phyloP scores from a whole-genome alignment of 805 yeast genomes.

The Candida cerambycidarum region DNA sequence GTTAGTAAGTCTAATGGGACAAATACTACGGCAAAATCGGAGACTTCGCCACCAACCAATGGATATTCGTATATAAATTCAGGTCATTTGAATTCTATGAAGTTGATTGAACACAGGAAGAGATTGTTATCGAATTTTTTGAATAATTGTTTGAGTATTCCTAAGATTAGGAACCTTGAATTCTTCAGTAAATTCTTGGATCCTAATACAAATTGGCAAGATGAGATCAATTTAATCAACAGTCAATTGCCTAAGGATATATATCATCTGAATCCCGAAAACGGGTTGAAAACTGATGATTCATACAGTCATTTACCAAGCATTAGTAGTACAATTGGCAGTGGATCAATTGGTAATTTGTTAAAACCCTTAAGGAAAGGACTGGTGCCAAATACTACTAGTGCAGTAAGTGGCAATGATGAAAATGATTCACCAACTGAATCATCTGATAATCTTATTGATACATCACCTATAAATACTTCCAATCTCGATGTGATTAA shows the following conservation, averaged over 20 bases:
- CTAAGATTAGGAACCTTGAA: conserved; percentile 54
- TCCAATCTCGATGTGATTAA: conserved; percentile 58
- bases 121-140: conserved; percentile 75
- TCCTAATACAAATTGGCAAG: conserved; percentile 83
- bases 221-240: conserved; percentile 46
- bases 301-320: conserved; percentile 35
- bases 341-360: conserved; percentile 27
- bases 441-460: conserved; percentile 7
- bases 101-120: conserved; percentile 53
- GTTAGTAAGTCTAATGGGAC: conserved; percentile 19
- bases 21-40: background rate
- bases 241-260: conserved; percentile 42
- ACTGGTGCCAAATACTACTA: background rate
- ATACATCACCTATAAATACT: conserved; percentile 20
- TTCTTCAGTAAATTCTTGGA: conserved; percentile 79
- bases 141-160: conserved; percentile 65
- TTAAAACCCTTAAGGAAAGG: conserved; percentile 19
- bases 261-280: conserved; percentile 45
- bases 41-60: background rate
- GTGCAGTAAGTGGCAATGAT: background rate
- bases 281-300: conserved; percentile 38
- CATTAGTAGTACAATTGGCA: conserved; percentile 25
- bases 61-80: conserved; percentile 38
- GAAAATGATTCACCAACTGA: conserved; percentile 1
- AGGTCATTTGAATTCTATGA: conserved; percentile 37